Base-by-base conservation (phyloP, 768 basidiomycete species). In the Tulasnella sp. region DNA sequence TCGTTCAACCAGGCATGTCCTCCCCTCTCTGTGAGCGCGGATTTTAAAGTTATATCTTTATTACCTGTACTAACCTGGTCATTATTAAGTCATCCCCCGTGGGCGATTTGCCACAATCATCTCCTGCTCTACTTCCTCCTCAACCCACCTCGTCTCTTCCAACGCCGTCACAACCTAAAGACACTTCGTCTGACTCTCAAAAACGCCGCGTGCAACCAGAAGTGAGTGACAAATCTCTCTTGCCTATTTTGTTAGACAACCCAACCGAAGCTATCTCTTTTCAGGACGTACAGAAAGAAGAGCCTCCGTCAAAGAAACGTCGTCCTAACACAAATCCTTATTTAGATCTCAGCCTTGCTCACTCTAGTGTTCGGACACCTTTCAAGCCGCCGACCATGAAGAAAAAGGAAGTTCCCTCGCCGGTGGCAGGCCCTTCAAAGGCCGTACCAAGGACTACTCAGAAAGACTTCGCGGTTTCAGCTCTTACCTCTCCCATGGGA, bases 301-400 rank as follows among this genome's bases (percentile, higher is more conserved):
- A 29, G 32, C 61, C n/a, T 29, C 61, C 61, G 32, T 20, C 61
- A 26, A 67, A 67, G 15, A 67, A 67, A 67, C 61, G 61, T 16
- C 61, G 61, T 9, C 13, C 61, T 67, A 32, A 32, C 26, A 6
- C n/a, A 11, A 67, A 67, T 32, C 26, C 61, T 29, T 67, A 67
- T 32, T 67, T 11, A 26, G 9, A 32, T 32, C 26, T 67, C 61
- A 67, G 61, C 61, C 61, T 67, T 67, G 61, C 61, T 32, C 61
- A 67, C 26, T 67, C 61, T 16, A 67, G 61, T 32, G 61, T 67
- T 67, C 61, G 61, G n/a, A 67, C 61, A 5, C 61, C 61, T 32
- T 67, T 67, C 61, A 67, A 67, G 13, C 61, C 61, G 32, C 61
- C 61, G 26, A 67, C 61, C 7, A 67, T 67, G 61, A 67, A 67